Base-by-base conservation (phyloP, 768 basidiomycete species). In the Boletus rubroflammeus region DNA sequence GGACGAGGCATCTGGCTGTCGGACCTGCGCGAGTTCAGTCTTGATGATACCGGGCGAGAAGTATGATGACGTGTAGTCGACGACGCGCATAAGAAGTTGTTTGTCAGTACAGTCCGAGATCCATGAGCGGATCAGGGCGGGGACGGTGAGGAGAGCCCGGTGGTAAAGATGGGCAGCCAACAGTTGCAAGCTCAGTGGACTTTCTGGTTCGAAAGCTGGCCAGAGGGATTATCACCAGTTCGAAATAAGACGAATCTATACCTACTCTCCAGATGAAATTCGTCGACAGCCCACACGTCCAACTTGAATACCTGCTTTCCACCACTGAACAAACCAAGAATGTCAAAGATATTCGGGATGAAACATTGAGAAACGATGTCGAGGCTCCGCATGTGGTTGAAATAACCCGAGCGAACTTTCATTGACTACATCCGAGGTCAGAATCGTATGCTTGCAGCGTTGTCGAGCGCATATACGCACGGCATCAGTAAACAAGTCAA, bases 21-120 rank as follows among this genome's bases (percentile, higher is more conserved):
- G 83, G 49, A 95, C 79, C 39, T 83, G 84, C 5, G 82, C 78
- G n/a, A 98, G 77, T 64, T 98, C 95, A 6, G 88, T 77, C 14
- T 75, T 78, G 65, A 96, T 89, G 64, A 99, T 84, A 38, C 90
- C 82, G 0, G 95, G 93, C 1, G 95, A 96, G 75, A 97, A 92
- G 73, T 90, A 78, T 17, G 81, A 77, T 0, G 91, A 84, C 0
- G 93, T 96, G 69, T 90, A 94, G 31, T 80, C 75, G 6, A 85
- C 79, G 55, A 98, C 78, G 3, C 86, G 78, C 28, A 80, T 78
- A n/a, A 83, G 86, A 2, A 98, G 78, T 64, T 93, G 90, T 13
- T 90, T 87, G 68, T 98, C 94, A 61, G 91, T 93, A 72, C 89
- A 89, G 36, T 88, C 88, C 38, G 85, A 78, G 42, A 94, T 85